Evolutionary conservation across 1,139 yeast genomes (phyloP), one percentile per base, ranked within the genome.

Genomic region (Candida mesenterica): DNA sequence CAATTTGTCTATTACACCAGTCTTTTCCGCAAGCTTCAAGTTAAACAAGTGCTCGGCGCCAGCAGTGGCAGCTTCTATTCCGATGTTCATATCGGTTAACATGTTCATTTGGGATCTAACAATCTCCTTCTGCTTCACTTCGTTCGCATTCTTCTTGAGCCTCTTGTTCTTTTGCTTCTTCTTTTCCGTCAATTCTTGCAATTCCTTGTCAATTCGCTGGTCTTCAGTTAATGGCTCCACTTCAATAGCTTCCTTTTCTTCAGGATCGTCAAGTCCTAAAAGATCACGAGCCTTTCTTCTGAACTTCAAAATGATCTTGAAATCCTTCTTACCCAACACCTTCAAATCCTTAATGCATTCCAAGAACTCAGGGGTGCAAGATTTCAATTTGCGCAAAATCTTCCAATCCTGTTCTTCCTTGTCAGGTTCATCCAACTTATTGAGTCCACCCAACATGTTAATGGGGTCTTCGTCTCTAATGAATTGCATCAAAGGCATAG

Each of bases 91-190:
- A 53, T 95, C 96, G 3, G 96, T 86, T 42, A 86, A 70, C 97
- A 92, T 90, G 57, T 87, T 88, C 94, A 92, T 84, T 63, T 92
- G 97, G 84, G 89, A 82, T 63, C 97, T 78, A 37, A 77, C 75
- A 38, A 92, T 79, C 57, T 90, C 97, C 59, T 86, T 87, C 57
- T 88, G 96, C 55, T 88, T 89, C 45, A 62, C 51, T 61, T 90
- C 97, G 56, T 92, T 90, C 34, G 78, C 76, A 48, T 74, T 79
- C 61, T 96, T 81, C 62, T 82, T 87, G 45, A 82, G 90, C 54
- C 97, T 79, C 61, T 83, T 90, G 34, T 64, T 63, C 48, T 78
- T 78, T 47, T 82, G 74, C 46, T 77, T 75, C 48, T 85, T 89
- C 48, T 76, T 85, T 24, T 81, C 89, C 41, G 80, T 76, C 49